Evolutionary conservation across 345 rosid genomes (phyloP).

Genomic region (Bretschneidera sinensis): DNA sequence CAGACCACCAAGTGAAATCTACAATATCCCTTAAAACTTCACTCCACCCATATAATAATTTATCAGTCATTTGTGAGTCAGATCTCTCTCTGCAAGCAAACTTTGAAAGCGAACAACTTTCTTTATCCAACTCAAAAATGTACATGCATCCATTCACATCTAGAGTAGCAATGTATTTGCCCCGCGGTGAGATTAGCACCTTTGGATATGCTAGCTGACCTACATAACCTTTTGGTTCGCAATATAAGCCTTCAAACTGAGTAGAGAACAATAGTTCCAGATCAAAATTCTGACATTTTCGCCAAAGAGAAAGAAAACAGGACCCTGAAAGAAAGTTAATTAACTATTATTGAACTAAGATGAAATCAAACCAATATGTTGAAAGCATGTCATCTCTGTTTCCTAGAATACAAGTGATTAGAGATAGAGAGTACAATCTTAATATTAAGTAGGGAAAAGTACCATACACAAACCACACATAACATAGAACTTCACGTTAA

Average conservation of each 20-base stretch:
- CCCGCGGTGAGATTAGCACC: constrained; percentile 73
- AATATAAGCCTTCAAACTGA: constrained; percentile 61
- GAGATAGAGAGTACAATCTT: no score
- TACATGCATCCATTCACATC: constrained; percentile 63
- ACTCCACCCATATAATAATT: constrained; percentile 13
- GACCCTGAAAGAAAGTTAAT: constrained; percentile 51
- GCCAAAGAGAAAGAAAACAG: constrained; percentile 69
- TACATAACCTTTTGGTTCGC: constrained; percentile 29
- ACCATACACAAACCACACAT: no score
- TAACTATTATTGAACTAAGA: constrained; percentile 4
- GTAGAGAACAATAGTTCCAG: constrained; percentile 49
- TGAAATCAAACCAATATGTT: background rate
- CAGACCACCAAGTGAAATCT: constrained; percentile 98
- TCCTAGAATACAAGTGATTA: no score
- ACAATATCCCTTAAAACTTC: constrained; percentile 39
- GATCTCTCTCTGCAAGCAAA: constrained; percentile 26
- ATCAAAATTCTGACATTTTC: constrained; percentile 36
- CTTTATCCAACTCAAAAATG: constrained; percentile 56
- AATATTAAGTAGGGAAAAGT: no score
- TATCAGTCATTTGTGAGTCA: constrained; percentile 29
- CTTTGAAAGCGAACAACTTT: constrained; percentile 31
- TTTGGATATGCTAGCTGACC: constrained; percentile 58
- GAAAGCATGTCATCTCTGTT: no score
- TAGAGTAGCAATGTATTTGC: constrained; percentile 58
- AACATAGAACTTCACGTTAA: no score